Base-by-base conservation (phyloP, 192 early-diverging fungal genomes). In the Gryganskiella cystojenkinii region DNA sequence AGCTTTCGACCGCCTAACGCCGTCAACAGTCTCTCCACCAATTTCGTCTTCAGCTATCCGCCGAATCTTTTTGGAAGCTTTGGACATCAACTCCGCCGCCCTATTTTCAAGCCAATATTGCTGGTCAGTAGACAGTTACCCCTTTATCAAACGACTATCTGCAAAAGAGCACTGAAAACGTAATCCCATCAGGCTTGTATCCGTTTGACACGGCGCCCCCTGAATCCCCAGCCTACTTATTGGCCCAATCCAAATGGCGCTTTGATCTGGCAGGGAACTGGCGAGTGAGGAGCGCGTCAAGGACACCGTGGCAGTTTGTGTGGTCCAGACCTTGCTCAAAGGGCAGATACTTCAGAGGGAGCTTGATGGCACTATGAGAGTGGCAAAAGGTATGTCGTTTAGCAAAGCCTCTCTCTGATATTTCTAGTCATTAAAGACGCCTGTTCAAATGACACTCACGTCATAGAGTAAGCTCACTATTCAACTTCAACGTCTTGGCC, bases 111-210 rank as follows among this genome's bases (percentile, higher is more conserved):
- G 9, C 47, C 43, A 44, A 44, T 44, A 50, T 50, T n/a, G 47
- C 19, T 50, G 47, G 19, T 50, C 47, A 50, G 47, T n/a, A 50
- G 47, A 50, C 22, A n/a, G 19, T 50, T 50, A 4, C 4, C 47
- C 47, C 47, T 50, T 50, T 6, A 50, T 50, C 47, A 24, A 50
- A 50, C 19, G 19, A 50, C 8, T 19, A 50, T 19, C 47, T 50
- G 47, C 15, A 50, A 50, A 40, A 13, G 37, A n/a, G n/a, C n/a
- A n/a, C n/a, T n/a, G n/a, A n/a, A n/a, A n/a, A n/a, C n/a, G n/a
- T 56, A 2, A 68, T 60, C n/a, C 20, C 56, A 60, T 68, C 56
- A 3, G 66, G 66, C 37, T 60, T 60, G 47, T 60, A 53, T 30
- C 56, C 49, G 34, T 60, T 40, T n/a, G 19, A 22, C 56, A 1